Evolutionary conservation across 768 basidiomycete species (phyloP).

Genomic region (Boletus rubescentipes): DNA sequence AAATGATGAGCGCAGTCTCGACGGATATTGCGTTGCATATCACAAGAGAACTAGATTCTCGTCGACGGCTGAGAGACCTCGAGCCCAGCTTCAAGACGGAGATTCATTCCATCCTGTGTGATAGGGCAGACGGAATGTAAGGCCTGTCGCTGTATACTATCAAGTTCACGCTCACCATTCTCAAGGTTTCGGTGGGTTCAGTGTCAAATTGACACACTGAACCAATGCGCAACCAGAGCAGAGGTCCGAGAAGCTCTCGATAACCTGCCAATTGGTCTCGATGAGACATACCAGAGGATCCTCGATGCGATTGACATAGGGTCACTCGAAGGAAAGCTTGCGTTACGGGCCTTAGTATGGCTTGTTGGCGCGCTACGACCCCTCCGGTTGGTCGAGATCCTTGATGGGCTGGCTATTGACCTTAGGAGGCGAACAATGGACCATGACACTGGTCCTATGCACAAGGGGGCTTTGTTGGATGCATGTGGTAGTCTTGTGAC

Average conservation of each 20-base stretch:
- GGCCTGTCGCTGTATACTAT: neutral
- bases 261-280: neutral
- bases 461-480: neutral
- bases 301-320: neutral
- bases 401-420: neutral
- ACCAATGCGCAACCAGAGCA: neutral
- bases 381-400: neutral
- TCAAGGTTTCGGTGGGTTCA: conserved; percentile 1
- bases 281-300: neutral
- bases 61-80: neutral
- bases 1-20: neutral
- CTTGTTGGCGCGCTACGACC: neutral
- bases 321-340: neutral
- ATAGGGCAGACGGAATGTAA: too few species aligned
- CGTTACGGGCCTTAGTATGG: neutral
- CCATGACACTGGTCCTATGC: neutral
- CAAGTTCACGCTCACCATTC: neutral
- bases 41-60: neutral
- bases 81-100: neutral
- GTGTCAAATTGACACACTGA: neutral
- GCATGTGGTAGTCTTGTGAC: neutral
- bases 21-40: neutral
- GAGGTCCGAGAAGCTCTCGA: neutral
- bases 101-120: neutral
- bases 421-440: neutral